Base-by-base conservation (phyloP, 768 basidiomycete genomes). In the Tricholoma sp. region DNA sequence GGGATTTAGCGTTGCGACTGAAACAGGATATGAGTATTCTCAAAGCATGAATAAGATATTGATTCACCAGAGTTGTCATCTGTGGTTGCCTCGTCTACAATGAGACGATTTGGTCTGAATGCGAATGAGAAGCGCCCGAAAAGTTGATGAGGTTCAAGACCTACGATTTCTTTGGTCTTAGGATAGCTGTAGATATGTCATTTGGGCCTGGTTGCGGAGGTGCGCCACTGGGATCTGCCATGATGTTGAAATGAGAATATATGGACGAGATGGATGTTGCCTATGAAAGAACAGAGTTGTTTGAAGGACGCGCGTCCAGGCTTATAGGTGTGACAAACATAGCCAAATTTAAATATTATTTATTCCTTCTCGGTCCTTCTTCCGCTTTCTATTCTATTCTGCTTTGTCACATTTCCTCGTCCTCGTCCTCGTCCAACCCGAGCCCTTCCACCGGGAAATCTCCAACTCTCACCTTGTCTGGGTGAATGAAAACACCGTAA, bases 141-240 rank as follows among this genome's bases (percentile, higher is more conserved):
- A 29, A 47, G 37, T 41, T 43, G 60, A 24, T 46, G 46, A 60
- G 55, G 29, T n/a, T 34, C 46, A 18, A 41, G 8, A 81, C 93
- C 63, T 72, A 97, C 96, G 93, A 95, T 82, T 97, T 96, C 90
- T 98, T 99, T 62, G 89, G 88, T 60, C 97, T 79, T 59, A 99
- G 80, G 71, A 99, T 98, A 50, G 96, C 96, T 34, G 96, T 98
- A 18, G 95, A 92, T 55, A 83, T 79, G 66, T 97, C 95, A 72
- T 98, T 88, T 22, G 87, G 85, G 50, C 86, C 89, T n/a, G 90
- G 89, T 65, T 86, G 88, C 58, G 89, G 83, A 57, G 89, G 69
- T 58, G 89, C 90, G 64, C 91, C 91, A 66, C 88, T 91, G 11
- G 91, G 89, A 76, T 93, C 90, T 61, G 86, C 86, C 88, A 82